A percentile compares a stretch with the other conserved stretches of the same genome.
Conservation (phyloP, 1,139 yeast species). For the Suhomyces taliae region DNA sequence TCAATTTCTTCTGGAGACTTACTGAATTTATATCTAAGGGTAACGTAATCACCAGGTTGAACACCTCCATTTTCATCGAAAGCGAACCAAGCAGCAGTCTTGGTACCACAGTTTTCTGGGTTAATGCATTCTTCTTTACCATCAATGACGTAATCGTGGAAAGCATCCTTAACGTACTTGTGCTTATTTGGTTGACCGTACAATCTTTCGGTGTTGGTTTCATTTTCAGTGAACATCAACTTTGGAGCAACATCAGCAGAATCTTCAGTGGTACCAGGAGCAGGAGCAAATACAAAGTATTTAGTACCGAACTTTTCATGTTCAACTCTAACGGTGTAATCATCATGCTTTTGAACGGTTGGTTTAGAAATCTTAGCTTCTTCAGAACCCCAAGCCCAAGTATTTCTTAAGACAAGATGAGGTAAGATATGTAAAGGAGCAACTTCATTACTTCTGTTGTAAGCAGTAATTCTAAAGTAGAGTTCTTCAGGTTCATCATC, state of each 20-base stretch:
- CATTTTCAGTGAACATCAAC: conserved; percentile 84
- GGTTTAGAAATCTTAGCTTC: conserved; percentile 56
- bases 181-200: conserved; percentile 61
- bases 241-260: conserved; percentile 72
- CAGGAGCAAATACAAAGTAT: conserved; percentile 75
- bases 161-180: conserved; percentile 80
- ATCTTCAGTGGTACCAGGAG: conserved; percentile 70
- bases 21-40: conserved; percentile 77
- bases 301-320: conserved; percentile 76
- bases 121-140: conserved; percentile 62
- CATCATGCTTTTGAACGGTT: conserved; percentile 44
- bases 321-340: conserved; percentile 53
- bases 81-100: conserved; percentile 78
- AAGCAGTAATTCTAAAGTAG: conserved; percentile 83
- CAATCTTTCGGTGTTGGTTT: conserved; percentile 70
- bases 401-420: conserved; percentile 82
- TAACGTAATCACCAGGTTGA: conserved; percentile 87
- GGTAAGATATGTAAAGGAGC: conserved; percentile 90
- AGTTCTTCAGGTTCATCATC: conserved; percentile 80
- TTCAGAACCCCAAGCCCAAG: conserved; percentile 87
- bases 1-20: conserved; percentile 54
- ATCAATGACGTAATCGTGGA: conserved; percentile 79
- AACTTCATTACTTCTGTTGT: conserved; percentile 77
- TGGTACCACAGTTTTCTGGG: conserved; percentile 69
- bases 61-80: conserved; percentile 77